These are phyloP conservation scores for Phytophthora boehmeriae DNA, from an alignment of 352 stramenopile genomes.

Conservation along the genomic window DNA sequence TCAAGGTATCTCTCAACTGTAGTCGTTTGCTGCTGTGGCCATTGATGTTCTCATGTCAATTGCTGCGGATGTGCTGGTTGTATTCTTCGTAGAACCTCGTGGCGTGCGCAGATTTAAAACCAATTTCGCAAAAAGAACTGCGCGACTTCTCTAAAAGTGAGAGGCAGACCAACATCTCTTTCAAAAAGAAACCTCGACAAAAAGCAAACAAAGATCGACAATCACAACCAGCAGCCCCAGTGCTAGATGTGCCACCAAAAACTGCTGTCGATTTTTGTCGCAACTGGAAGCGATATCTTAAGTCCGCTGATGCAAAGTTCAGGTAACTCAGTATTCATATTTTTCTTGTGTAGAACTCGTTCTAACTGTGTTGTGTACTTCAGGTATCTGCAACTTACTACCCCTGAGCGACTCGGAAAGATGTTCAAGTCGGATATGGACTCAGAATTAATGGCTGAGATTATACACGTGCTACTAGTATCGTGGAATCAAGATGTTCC, in stretches of 20 bases:
- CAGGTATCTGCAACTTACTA: slow-evolving; percentile 73
- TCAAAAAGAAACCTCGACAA: slow-evolving; percentile 46
- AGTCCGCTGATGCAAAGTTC: slow-evolving; percentile 59
- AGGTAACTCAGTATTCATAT: slow-evolving; percentile 25
- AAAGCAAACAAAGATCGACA: slow-evolving; percentile 28
- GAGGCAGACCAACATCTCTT: slow-evolving; percentile 71
- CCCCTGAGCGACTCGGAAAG: slow-evolving; percentile 38
- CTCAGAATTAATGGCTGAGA: slow-evolving; percentile 72
- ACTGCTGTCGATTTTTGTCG: slow-evolving; percentile 69
- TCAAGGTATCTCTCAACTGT: slow-evolving; percentile 53
- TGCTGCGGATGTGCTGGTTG: slow-evolving; percentile 1
- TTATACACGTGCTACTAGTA: slow-evolving; percentile 52
- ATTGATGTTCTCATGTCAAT: background rate
- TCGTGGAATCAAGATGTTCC: slow-evolving; percentile 24
- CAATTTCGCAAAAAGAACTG: slow-evolving; percentile 77
- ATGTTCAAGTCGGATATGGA: slow-evolving; percentile 80
- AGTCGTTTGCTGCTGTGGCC: too few species aligned
- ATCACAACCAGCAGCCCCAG: slow-evolving; percentile 26
- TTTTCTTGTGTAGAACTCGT: background rate
- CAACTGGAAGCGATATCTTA: slow-evolving; percentile 73
- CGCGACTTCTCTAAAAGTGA: slow-evolving; percentile 54
- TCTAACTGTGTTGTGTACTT: background rate
- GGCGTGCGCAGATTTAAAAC: slow-evolving; percentile 83
- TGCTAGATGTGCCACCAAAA: slow-evolving; percentile 39
- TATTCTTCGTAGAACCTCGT: slow-evolving; percentile 69